Evolutionary conservation across 345 rosid genomes (phyloP), one percentile per base, ranked within the genome.

Genomic region (Punica granatum): DNA sequence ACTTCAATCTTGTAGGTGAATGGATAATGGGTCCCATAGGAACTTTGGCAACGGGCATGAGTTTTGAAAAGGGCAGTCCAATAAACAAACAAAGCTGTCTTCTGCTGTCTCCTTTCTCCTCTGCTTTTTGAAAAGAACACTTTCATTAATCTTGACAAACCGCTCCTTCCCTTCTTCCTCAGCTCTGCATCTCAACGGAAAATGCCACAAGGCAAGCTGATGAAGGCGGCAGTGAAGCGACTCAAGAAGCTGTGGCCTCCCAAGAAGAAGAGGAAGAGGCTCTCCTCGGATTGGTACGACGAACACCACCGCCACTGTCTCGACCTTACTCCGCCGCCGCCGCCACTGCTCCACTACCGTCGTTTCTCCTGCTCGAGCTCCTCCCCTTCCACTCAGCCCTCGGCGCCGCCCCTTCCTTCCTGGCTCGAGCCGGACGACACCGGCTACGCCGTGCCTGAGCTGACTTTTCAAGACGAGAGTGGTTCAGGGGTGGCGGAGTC

Each of bases 211-310:
- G 21, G 32, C 28, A 62, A 62, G 23, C 23, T 62, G 63, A 35
- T 60, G 63, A 60, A 60, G 36, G 36, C 36, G 16, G 61, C 61
- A 46, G 59, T 51, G 65, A 62, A 33, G 65, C 34, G 43, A 26
- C 42, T 62, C 28, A 62, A 62, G 43, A 62, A 62, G 43, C 65
- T 62, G 13, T 62, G 65, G 65, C 65, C 65, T 19, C 39, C 43
- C 28, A 62, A 62, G 65, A 62, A 34, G 65, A 62, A 16, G 65
- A 62, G 23, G 12, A 35, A 66, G 39, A 33, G 23, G 15, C 32
- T 33, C 37, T 30, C 53, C 37, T 43, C 53, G 25, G 34, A n/a
- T 32, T 25, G 10, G 64, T 15, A 18, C 39, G 18, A 26, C 32
- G 59, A 46, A 14, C 30, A 49, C 59, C 61, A 0, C 56, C 25